Conservation (phyloP, 2,329 filamentous ascomycete species). For the Phyllosticta citribraziliensis region DNA sequence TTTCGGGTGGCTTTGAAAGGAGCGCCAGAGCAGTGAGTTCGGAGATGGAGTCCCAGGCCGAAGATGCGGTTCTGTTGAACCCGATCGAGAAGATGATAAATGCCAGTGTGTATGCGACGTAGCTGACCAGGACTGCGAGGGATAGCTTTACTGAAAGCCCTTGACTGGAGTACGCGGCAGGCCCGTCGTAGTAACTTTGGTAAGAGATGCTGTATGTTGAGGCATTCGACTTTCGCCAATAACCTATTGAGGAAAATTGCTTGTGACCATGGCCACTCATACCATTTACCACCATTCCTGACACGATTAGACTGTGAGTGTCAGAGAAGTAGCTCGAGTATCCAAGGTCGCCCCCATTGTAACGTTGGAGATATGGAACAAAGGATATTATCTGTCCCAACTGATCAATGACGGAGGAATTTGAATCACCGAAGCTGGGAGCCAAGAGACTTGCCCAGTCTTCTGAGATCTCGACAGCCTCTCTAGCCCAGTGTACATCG, state of each 20-base stretch:
- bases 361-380: no score
- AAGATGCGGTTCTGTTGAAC: not conserved
- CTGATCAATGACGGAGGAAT: not conserved
- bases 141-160: not conserved
- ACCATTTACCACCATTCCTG: not conserved
- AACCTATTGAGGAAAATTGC: no score
- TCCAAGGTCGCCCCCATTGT: not conserved
- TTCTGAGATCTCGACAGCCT: not conserved
- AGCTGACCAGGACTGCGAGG: not conserved
- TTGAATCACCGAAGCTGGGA: not conserved
- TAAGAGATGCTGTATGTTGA: not conserved
- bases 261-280: not conserved
- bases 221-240: no score
- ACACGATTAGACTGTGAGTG: not conserved
- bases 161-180: not conserved
- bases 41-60: not conserved
- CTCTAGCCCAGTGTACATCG: not conserved
- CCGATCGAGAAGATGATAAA: not conserved
- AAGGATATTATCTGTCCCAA: not conserved
- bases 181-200: not conserved
- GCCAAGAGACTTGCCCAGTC: not conserved
- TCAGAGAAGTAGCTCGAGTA: not conserved
- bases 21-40: not conserved
- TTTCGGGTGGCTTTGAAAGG: not conserved
- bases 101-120: not conserved